Base-by-base conservation (phyloP, 306 rosid genomes). In the Ziziphus jujuba region DNA sequence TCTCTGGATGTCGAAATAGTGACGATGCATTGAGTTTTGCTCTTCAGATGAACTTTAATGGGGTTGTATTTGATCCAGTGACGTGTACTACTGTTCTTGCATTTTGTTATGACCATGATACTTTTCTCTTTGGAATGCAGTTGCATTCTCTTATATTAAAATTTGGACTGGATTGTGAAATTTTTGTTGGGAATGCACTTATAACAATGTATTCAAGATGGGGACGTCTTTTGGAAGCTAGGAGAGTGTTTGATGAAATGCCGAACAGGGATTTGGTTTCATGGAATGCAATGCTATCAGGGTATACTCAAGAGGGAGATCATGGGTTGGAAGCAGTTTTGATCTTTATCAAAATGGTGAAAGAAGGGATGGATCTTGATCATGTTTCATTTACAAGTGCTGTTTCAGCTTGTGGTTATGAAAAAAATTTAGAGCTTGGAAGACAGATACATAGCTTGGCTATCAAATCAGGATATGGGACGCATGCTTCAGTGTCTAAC, bases 271-370 rank as follows among this genome's bases (percentile, higher is more conserved):
- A 87, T 75, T 64, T 79, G 73, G 87, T 92, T 59, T 80, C 98
- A 0, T 92, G 98, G 96, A 85, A 78, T 57, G 96, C 96, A 4
- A 87, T 87, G 77, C 53, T 89, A 45, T 87, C 95, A 0, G 98
- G 96, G 20, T 89, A 82, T 36, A 82, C 87, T 47, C 98, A 92
- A 75, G 87, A 80, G 59, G 85, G 92, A 75, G 81, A 77, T 64
- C 84, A 77, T 61, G 88, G 95, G 66, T 52, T 77, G 35, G 88
- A 91, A 73, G 88, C 91, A 0, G 63, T 75, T 79, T 72, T 33
- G 23, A 14, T 81, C 72, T 91, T 91, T 51, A 52, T 75, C 47
- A 72, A 83, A 58, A 82, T 89, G 98, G 82, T 84, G 35, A 84
- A 91, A 72, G 76, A 77, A 72, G 87, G 89, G 45, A 72, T 79